phyloP scores from a whole-genome alignment of 164 flowering plant species.

The Stephania yunnanensis region DNA sequence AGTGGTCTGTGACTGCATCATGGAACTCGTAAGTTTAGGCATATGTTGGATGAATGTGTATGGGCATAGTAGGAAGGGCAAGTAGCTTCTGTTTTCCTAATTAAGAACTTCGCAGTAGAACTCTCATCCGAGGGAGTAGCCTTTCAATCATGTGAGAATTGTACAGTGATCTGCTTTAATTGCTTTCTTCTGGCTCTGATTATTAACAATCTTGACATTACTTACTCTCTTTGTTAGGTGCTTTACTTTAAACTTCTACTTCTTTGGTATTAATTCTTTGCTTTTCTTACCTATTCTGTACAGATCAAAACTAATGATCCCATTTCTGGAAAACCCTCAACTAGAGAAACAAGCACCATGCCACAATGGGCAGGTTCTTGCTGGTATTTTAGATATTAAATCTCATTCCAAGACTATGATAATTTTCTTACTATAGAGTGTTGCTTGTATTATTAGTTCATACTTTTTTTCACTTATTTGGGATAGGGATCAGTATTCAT shows the following conservation, averaged over 20 bases:
- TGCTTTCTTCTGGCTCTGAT: background rate
- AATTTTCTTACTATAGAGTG: background rate
- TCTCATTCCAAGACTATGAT: background rate
- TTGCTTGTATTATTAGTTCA: background rate
- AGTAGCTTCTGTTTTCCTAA: background rate
- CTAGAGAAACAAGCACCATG: constrained; percentile 58
- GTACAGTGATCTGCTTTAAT: background rate
- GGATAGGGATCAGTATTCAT: background rate
- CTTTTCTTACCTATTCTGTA: background rate
- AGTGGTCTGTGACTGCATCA: background rate
- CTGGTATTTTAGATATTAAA: constrained; percentile 45
- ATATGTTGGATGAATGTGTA: background rate
- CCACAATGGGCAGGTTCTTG: constrained; percentile 99
- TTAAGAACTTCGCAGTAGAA: background rate
- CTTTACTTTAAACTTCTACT: background rate
- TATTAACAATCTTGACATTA: background rate
- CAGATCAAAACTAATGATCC: constrained; percentile 76
- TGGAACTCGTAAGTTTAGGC: background rate
- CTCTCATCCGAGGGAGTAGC: background rate
- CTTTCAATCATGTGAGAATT: background rate
- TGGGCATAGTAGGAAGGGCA: background rate
- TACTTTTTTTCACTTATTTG: too few species aligned
- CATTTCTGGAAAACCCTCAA: constrained; percentile 48
- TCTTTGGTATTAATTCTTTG: background rate
- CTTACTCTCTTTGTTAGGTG: background rate